phyloP scores from a whole-genome alignment of 345 rosid genomes.

The Excoecaria agallocha region DNA sequence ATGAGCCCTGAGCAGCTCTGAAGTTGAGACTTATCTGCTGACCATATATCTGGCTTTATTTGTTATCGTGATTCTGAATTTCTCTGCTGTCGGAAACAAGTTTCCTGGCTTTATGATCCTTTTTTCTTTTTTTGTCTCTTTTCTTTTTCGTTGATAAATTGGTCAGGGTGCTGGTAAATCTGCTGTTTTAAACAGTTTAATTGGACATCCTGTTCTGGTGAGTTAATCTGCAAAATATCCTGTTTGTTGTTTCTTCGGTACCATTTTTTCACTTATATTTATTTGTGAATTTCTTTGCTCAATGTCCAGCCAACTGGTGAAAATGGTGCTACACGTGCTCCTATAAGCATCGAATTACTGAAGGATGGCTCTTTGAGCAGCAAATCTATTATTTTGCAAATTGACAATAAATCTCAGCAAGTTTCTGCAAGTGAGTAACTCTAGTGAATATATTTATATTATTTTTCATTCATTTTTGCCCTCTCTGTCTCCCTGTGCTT shows the following conservation, averaged over 20 bases:
- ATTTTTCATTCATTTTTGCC: no score
- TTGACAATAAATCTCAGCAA: slow-evolving; percentile 87
- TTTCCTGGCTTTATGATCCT: not conserved
- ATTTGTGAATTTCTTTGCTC: slow-evolving; percentile 5
- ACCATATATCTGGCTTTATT: no score
- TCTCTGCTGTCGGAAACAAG: not conserved
- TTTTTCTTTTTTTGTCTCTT: not conserved
- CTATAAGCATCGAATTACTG: slow-evolving; percentile 66
- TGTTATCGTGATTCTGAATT: not conserved
- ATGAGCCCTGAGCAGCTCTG: not conserved
- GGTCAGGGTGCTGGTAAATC: slow-evolving; percentile 97
- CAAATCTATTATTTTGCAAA: slow-evolving; percentile 72
- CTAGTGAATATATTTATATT: not conserved
- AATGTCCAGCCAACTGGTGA: slow-evolving; percentile 91
- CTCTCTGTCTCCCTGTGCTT: no score
- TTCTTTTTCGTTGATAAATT: not conserved
- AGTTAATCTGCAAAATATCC: slow-evolving; percentile 27
- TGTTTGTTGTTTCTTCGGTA: not conserved
- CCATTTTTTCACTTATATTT: not conserved
- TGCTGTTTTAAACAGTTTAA: slow-evolving; percentile 82
- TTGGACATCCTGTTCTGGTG: slow-evolving; percentile 96
- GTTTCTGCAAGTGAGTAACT: slow-evolving; percentile 83
- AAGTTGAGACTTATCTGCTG: not conserved
- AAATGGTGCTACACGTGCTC: slow-evolving; percentile 99
- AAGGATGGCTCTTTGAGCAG: slow-evolving; percentile 72